Conservation (phyloP, 345 rosid genomes). For the Sisymbrium altissimum region DNA sequence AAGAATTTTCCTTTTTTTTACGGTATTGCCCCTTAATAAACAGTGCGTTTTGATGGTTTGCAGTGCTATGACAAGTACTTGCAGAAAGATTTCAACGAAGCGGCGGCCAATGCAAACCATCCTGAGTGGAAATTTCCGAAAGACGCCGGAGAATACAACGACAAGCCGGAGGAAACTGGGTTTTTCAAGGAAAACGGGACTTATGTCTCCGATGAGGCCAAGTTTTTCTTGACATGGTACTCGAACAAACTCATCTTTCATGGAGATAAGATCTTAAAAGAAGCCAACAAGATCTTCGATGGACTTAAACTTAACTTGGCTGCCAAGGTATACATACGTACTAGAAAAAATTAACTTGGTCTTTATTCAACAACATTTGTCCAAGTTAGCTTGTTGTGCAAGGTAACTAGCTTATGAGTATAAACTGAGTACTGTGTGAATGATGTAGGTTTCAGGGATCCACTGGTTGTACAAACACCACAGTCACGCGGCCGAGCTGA, state of each 20-base stretch:
- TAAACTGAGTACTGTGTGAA: background rate
- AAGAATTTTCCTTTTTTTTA: too few species aligned
- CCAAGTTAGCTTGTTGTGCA: background rate
- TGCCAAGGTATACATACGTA: constrained; percentile 39
- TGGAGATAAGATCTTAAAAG: constrained; percentile 71
- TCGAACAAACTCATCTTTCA: constrained; percentile 62
- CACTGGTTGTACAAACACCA: constrained; percentile 74
- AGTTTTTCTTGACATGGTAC: constrained; percentile 76
- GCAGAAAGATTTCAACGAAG: constrained; percentile 61
- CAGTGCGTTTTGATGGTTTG: background rate
- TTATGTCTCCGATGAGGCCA: constrained; percentile 54
- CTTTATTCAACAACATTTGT: background rate
- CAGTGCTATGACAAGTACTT: constrained; percentile 76
- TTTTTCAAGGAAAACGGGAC: constrained; percentile 62
- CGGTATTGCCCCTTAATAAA: background rate
- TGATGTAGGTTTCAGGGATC: constrained; percentile 63
- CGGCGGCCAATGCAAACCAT: constrained; percentile 55
- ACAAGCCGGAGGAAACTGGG: constrained; percentile 52
- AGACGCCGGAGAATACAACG: constrained; percentile 63
- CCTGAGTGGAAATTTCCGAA: constrained; percentile 76
- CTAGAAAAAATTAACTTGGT: too few species aligned
- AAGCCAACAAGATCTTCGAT: constrained; percentile 62
- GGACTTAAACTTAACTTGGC: constrained; percentile 78
- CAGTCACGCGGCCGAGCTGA: constrained; percentile 79
- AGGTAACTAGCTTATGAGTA: background rate